Conservation (phyloP, 139 green algal species). For the Trebouxia sp. region DNA sequence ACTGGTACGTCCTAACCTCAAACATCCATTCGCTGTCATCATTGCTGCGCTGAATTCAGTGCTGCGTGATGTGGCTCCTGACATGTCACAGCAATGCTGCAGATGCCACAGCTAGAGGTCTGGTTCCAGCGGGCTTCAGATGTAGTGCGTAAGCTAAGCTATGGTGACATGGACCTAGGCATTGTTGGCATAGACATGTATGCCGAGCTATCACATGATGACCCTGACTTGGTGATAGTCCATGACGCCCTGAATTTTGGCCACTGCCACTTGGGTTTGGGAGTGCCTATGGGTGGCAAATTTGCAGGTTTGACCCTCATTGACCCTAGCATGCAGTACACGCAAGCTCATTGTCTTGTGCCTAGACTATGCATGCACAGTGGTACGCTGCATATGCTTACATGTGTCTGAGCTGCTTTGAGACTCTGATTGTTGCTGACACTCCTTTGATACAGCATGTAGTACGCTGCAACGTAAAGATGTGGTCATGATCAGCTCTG, state of each 20-base stretch:
- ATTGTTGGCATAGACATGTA: conserved; percentile 99
- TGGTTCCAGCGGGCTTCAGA: conserved; percentile 98
- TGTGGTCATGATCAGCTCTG: too few species aligned
- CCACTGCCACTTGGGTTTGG: conserved; percentile 93
- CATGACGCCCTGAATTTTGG: conserved; percentile 94
- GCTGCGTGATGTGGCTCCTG: neutral
- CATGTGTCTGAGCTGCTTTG: too few species aligned
- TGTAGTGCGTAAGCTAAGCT: conserved; percentile 92
- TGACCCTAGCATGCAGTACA: too few species aligned
- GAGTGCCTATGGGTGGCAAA: conserved; percentile 77
- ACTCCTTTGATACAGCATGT: too few species aligned
- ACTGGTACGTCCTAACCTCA: conserved; percentile 46
- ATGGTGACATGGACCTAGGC: conserved; percentile 95
- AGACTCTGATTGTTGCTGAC: too few species aligned
- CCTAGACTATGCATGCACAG: too few species aligned
- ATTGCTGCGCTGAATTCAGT: neutral
- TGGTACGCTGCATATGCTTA: too few species aligned
- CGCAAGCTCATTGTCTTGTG: too few species aligned
- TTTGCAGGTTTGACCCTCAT: too few species aligned
- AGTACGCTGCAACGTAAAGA: too few species aligned
- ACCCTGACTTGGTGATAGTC: conserved; percentile 83
- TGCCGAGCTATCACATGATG: conserved; percentile 72
- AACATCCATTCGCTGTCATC: neutral
- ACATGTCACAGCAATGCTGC: conserved; percentile 28
- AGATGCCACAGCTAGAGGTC: conserved; percentile 93